Evolutionary conservation across 2,329 filamentous ascomycete genomes (phyloP).

Genomic region (Aspergillus fumigatiaffinis): DNA sequence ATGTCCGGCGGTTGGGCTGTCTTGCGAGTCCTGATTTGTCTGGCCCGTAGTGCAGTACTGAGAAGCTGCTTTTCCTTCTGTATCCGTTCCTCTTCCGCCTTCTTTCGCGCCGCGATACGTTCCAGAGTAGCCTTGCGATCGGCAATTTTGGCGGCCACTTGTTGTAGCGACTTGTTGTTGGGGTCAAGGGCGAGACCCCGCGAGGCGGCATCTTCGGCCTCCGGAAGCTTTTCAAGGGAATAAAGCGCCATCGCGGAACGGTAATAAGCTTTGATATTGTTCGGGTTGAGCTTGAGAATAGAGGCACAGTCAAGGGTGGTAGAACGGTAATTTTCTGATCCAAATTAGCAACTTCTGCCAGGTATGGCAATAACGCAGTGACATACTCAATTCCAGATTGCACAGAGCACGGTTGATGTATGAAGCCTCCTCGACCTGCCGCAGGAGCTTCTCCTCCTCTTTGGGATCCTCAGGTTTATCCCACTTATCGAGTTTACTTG

Average conservation of each 20-base stretch:
- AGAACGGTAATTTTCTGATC: constrained; percentile 73
- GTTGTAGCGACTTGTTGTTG: constrained; percentile 62
- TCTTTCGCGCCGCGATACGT: constrained; percentile 54
- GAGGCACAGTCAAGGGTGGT: constrained; percentile 81
- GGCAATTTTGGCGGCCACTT: constrained; percentile 61
- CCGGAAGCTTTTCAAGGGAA: constrained; percentile 69
- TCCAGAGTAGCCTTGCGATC: constrained; percentile 55
- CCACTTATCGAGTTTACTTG: constrained; percentile 55
- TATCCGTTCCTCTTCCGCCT: constrained; percentile 42
- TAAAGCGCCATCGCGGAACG: constrained; percentile 75
- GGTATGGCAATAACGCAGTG: neutral
- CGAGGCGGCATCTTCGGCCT: constrained; percentile 75
- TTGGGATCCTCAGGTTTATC: constrained; percentile 50
- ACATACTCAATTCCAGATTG: constrained; percentile 73
- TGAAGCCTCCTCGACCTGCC: constrained; percentile 66
- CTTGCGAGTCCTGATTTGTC: constrained; percentile 64
- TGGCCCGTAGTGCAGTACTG: constrained; percentile 60
- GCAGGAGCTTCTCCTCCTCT: constrained; percentile 61
- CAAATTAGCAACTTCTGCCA: constrained; percentile 5
- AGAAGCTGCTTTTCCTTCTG: constrained; percentile 60
- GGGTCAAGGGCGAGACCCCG: constrained; percentile 70
- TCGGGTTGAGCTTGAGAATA: constrained; percentile 71
- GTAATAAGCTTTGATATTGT: constrained; percentile 87
- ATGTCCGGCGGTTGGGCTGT: constrained; percentile 76
- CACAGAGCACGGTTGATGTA: constrained; percentile 86